Evolutionary conservation across 805 yeast species (phyloP).

Genomic region (Pichia insulana): DNA sequence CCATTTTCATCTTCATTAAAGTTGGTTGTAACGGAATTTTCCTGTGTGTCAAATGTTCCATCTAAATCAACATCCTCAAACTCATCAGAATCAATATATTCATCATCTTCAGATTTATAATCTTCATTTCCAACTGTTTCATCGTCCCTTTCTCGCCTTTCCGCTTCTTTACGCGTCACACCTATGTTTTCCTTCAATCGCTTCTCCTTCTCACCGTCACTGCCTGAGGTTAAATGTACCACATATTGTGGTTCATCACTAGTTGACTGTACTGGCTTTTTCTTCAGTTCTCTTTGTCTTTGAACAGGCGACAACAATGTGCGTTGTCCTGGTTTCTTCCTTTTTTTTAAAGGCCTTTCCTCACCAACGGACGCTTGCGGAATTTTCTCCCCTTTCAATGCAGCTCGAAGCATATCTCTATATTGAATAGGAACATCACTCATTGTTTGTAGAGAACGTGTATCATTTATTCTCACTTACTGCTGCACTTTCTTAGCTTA

Average conservation of each 20-base stretch:
- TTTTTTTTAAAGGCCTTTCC: conserved; percentile 19
- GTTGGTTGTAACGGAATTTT: not conserved
- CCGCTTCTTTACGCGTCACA: not conserved
- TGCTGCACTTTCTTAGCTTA: too few species aligned
- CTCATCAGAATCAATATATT: conserved; percentile 31
- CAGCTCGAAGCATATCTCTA: conserved; percentile 4
- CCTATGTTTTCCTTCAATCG: not conserved
- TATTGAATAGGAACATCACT: conserved; percentile 4
- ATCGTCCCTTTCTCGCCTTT: conserved; percentile 6
- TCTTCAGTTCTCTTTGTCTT: conserved; percentile 5
- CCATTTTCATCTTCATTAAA: conserved; percentile 7
- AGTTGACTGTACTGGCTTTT: not conserved
- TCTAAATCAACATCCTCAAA: conserved; percentile 32
- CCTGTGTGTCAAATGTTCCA: conserved; percentile 1
- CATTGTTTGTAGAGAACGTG: not conserved
- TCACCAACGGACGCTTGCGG: not conserved
- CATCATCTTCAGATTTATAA: conserved; percentile 24
- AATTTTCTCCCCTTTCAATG: conserved; percentile 4
- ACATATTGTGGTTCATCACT: conserved; percentile 2
- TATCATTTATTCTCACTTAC: too few species aligned
- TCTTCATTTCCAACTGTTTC: conserved; percentile 15
- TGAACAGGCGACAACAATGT: conserved; percentile 4
- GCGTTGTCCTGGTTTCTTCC: conserved; percentile 7
- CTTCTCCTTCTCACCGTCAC: conserved; percentile 8
- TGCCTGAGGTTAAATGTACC: conserved; percentile 6